A percentile compares a stretch with the other conserved stretches of the same genome.
Evolutionary conservation across 768 basidiomycete species (phyloP).

Genomic region (Tulasnella sp.): DNA sequence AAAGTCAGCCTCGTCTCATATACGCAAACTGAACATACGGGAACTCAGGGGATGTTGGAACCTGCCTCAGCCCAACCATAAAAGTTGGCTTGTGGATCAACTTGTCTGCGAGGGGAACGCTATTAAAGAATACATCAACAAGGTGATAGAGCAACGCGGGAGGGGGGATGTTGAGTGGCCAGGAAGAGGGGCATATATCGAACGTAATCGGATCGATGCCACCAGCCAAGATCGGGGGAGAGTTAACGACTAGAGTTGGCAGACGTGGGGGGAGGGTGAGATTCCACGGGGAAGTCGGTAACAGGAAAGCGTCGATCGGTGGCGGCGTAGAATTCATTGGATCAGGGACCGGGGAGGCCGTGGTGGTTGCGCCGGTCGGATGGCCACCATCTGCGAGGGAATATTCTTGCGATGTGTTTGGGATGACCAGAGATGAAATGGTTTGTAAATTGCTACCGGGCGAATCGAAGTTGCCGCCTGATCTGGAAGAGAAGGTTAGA

Average conservation of each 20-base stretch:
- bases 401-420: background rate
- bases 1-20: background rate
- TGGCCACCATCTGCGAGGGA: background rate
- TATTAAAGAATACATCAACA: conserved; percentile 76
- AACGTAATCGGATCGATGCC: background rate
- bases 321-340: background rate
- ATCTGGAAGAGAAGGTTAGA: background rate
- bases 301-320: background rate
- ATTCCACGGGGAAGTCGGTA: background rate
- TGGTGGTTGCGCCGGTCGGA: background rate
- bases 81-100: conserved; percentile 67
- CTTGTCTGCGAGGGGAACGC: conserved; percentile 67
- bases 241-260: background rate
- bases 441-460: background rate
- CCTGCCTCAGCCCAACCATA: conserved; percentile 35
- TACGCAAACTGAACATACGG: background rate
- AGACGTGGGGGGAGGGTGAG: background rate
- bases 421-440: background rate
- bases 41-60: conserved; percentile 22
- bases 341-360: background rate
- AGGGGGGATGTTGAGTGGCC: conserved; percentile 61
- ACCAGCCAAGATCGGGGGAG: background rate
- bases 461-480: background rate
- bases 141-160: conserved; percentile 60
- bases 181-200: conserved; percentile 36